Evolutionary conservation across 352 stramenopile species (phyloP).

Genomic region (Phytophthora uliginosa): DNA sequence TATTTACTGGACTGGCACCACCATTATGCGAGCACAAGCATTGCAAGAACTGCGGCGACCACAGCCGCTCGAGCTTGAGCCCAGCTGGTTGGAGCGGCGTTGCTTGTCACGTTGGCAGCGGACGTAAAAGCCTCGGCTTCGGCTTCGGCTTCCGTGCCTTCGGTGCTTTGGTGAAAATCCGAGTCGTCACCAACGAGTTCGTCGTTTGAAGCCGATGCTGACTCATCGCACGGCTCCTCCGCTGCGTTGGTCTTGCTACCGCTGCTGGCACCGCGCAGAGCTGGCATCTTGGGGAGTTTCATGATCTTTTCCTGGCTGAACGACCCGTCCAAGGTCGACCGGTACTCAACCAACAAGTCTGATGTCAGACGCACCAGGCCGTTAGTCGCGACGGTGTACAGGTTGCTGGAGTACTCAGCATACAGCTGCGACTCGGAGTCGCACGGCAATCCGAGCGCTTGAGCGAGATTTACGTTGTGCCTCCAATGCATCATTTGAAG

Average conservation of each 20-base stretch:
- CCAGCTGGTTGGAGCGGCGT: constrained; percentile 1
- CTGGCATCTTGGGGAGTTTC: constrained; percentile 18
- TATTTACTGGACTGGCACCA: neutral
- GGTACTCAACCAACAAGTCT: constrained; percentile 59
- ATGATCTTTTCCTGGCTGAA: constrained; percentile 34
- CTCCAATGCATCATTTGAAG: constrained; percentile 55
- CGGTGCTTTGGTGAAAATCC: constrained; percentile 1
- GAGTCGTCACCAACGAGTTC: neutral
- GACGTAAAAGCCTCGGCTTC: constrained; percentile 10
- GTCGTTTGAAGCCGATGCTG: neutral
- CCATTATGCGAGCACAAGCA: constrained; percentile 16
- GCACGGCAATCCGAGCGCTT: constrained; percentile 42
- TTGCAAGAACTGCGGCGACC: neutral
- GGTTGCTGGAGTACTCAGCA: constrained; percentile 50
- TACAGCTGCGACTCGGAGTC: constrained; percentile 59
- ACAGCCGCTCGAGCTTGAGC: neutral
- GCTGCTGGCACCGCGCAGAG: constrained; percentile 1
- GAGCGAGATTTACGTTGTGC: constrained; percentile 56
- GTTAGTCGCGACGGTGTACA: constrained; percentile 48
- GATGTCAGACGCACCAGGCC: constrained; percentile 46
- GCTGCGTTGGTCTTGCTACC: constrained; percentile 3
- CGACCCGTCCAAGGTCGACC: constrained; percentile 16
- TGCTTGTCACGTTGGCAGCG: constrained; percentile 12
- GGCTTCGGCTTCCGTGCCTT: neutral
- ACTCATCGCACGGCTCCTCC: constrained; percentile 6